Base-by-base conservation (phyloP, 306 rosid genomes). In the Quercus wislizeni region DNA sequence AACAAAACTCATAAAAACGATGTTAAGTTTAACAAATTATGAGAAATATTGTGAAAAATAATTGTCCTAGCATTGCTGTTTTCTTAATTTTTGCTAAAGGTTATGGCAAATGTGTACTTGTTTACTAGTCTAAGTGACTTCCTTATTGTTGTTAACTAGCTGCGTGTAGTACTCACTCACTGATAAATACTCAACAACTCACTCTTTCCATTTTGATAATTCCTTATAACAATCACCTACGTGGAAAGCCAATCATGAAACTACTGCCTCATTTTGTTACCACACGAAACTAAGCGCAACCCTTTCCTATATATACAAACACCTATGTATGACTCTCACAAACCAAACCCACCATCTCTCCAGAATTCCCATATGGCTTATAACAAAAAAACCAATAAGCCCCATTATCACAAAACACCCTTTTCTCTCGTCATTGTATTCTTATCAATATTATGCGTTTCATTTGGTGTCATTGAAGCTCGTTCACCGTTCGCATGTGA, bases 401-500 rank as follows among this genome's bases (percentile, higher is more conserved):
- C 2, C 5, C 69, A 4, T 21, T 30, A 1, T 35, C 56, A 59
- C 55, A 41, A 41, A 41, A 18, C 23, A 5, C 18, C 5, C 55
- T 52, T 77, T 8, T 23, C 15, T n/a, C 8, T 64, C 28, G 63
- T 3, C 38, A 57, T 14, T 19, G 57, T 62, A 54, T 30, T 51
- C 3, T 1, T 41, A 41, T 41, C 46, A 8, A 46, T 43, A 17
- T 51, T 41, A 2, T 41, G 21, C 65, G 15, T 70, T 5, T 18
- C 54, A 2, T 69, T 35, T 1, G 15, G 51, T 11, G 43, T n/a
- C 4, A 33, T 14, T 4, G 81, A 71, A 67, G 96, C 86, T 15
- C 86, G 92, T 51, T 77, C 63, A 18, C 91, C 87, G 1, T 95
- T 95, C 35, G 99, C 99, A 31, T 95, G 99, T 25, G 92, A 93